A percentile compares a stretch with the other conserved stretches of the same genome.
These are phyloP conservation scores for Saccharomyces hybrid DNA, from an alignment of 1,139 yeast genomes.

Conservation along the genomic window DNA sequence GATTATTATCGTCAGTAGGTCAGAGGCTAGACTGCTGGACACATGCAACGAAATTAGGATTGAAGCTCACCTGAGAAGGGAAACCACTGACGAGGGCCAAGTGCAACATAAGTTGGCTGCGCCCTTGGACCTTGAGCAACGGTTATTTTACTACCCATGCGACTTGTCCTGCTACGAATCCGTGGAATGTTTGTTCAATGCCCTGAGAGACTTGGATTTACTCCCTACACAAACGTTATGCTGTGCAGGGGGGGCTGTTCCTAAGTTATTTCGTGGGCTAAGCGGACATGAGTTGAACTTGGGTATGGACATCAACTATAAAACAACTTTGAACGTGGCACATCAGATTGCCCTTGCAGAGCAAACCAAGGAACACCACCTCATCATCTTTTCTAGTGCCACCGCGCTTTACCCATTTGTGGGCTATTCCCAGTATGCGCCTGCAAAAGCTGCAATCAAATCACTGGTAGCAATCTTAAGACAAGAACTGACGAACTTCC, in stretches of 20 bases:
- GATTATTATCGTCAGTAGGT: conserved; percentile 71
- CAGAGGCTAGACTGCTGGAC: conserved; percentile 44
- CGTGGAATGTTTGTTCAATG: conserved; percentile 40
- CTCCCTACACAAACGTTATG: conserved; percentile 68
- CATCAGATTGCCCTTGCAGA: conserved; percentile 43
- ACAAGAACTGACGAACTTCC: conserved; percentile 70
- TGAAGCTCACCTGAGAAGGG: not conserved
- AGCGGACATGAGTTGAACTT: conserved; percentile 46
- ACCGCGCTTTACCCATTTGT: conserved; percentile 80
- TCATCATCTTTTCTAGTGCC: conserved; percentile 73
- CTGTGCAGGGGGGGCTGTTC: conserved; percentile 83
- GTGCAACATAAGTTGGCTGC: conserved; percentile 1
- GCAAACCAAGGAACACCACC: conserved; percentile 33
- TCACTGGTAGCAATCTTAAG: conserved; percentile 68
- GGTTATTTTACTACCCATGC: conserved; percentile 45
- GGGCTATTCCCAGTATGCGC: conserved; percentile 88
- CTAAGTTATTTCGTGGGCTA: conserved; percentile 69
- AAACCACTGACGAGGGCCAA: not conserved
- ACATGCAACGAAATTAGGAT: conserved; percentile 40
- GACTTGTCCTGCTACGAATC: conserved; percentile 57
- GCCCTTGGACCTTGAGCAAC: conserved; percentile 22
- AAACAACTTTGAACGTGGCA: conserved; percentile 60
- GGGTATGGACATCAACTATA: conserved; percentile 65
- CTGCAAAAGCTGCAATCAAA: conserved; percentile 75
- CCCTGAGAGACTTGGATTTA: conserved; percentile 18